Conservation (phyloP, 345 rosid species). For the Bretschneidera sinensis region DNA sequence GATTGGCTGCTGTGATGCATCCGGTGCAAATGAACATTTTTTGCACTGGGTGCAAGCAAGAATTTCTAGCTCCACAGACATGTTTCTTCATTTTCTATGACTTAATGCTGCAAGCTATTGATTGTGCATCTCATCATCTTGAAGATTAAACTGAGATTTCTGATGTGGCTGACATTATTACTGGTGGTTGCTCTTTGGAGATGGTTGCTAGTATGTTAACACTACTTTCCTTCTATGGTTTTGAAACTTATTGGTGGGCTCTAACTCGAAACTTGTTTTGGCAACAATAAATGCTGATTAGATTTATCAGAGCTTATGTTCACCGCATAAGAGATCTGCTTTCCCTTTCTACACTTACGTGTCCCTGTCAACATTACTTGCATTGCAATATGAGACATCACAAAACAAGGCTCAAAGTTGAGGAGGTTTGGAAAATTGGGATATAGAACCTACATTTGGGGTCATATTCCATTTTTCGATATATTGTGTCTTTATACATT, state of each 20-base stretch:
- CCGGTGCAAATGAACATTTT: no score
- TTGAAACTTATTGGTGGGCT: slow-evolving; percentile 8
- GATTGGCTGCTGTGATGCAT: no score
- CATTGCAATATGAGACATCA: slow-evolving; percentile 49
- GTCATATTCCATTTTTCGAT: slow-evolving; percentile 2
- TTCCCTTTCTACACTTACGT: slow-evolving; percentile 59
- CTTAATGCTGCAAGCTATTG: slow-evolving; percentile 47
- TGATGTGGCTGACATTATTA: slow-evolving; percentile 69
- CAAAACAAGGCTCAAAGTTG: slow-evolving; percentile 42
- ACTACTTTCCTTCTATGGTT: background rate
- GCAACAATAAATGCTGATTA: slow-evolving; percentile 68
- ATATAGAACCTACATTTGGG: slow-evolving; percentile 12
- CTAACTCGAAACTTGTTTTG: slow-evolving; percentile 23
- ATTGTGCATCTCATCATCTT: slow-evolving; percentile 56
- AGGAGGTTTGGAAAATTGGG: slow-evolving; percentile 45
- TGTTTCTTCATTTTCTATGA: slow-evolving; percentile 71
- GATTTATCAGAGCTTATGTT: slow-evolving; percentile 73
- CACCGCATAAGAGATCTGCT: slow-evolving; percentile 66
- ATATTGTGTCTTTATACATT: background rate
- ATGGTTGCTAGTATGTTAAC: no score
- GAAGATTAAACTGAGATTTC: slow-evolving; percentile 77
- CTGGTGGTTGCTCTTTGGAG: slow-evolving; percentile 59
- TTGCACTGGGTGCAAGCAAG: no score
- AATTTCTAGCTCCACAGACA: slow-evolving; percentile 87
- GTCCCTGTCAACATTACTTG: slow-evolving; percentile 75